Evolutionary conservation across 169 alveolate species (phyloP).

Genomic region (Plasmodium inui): DNA sequence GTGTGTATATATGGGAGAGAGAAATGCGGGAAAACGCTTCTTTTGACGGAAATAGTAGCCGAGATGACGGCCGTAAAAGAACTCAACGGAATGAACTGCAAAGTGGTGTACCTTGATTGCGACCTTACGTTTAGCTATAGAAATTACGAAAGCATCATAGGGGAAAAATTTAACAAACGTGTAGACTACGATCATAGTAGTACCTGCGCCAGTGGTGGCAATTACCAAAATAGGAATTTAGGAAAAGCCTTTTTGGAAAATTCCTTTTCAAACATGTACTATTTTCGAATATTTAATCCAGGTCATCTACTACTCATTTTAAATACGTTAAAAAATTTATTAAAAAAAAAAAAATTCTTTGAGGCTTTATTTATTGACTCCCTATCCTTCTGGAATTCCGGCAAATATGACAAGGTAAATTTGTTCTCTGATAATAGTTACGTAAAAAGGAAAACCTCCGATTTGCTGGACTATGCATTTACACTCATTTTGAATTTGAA

Average conservation of each 20-base stretch:
- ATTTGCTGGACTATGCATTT: conserved; percentile 65
- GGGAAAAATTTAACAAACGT: conserved; percentile 26
- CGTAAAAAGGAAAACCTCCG: conserved; percentile 60
- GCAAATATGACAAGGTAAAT: conserved; percentile 74
- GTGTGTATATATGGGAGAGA: conserved; percentile 75
- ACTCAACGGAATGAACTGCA: conserved; percentile 63
- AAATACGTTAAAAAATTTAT: conserved; percentile 65
- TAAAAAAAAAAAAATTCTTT: conserved; percentile 27
- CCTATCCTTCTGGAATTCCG: conserved; percentile 61
- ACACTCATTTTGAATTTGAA: conserved; percentile 72
- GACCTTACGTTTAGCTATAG: conserved; percentile 58
- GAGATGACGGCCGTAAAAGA: conserved; percentile 73
- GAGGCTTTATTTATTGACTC: conserved; percentile 69
- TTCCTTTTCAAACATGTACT: conserved; percentile 53
- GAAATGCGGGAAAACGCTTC: conserved; percentile 58
- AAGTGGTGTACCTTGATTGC: conserved; percentile 63
- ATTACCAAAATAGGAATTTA: not conserved
- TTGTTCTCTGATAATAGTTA: conserved; percentile 64
- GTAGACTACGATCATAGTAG: not conserved
- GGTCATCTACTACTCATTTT: conserved; percentile 59
- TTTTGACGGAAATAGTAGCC: conserved; percentile 56
- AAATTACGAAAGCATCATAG: conserved; percentile 53
- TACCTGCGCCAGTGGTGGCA: not conserved
- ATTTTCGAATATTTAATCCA: conserved; percentile 71
- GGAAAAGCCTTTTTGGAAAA: conserved; percentile 25